phyloP scores from a whole-genome alignment of 1,284 basidiomycete species.

The Boletus calvinii region DNA sequence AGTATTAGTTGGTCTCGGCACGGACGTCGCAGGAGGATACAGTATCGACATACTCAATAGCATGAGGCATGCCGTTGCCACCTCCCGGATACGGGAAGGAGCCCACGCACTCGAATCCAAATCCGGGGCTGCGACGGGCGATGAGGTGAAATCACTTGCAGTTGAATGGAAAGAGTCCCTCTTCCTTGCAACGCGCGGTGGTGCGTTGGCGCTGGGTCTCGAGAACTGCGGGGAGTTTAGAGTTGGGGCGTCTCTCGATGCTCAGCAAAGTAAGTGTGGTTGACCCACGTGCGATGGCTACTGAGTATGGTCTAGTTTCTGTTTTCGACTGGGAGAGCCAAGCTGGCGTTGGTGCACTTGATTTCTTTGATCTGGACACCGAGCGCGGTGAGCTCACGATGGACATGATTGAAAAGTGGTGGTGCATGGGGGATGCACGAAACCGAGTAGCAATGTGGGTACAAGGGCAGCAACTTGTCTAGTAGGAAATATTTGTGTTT shows the following conservation, averaged over 20 bases:
- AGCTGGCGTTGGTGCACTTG: constrained; percentile 66
- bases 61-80: constrained; percentile 76
- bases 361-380: constrained; percentile 58
- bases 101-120: constrained; percentile 35
- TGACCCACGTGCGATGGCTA: not conserved
- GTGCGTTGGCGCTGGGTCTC: constrained; percentile 65
- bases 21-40: constrained; percentile 86
- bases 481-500: constrained; percentile 17
- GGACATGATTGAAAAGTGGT: constrained; percentile 82
- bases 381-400: constrained; percentile 35
- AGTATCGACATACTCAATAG: constrained; percentile 69
- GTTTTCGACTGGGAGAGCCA: constrained; percentile 54
- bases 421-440: constrained; percentile 71
- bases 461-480: constrained; percentile 49
- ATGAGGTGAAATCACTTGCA: constrained; percentile 34
- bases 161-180: constrained; percentile 81
- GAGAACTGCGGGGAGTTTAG: constrained; percentile 52
- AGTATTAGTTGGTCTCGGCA: constrained; percentile 74
- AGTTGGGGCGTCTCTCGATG: constrained; percentile 77
- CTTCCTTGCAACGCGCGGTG: constrained; percentile 78
- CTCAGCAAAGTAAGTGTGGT: constrained; percentile 65
- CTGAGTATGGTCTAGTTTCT: constrained; percentile 41
- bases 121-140: not conserved
- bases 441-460: constrained; percentile 74
- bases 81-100: constrained; percentile 73